These are phyloP conservation scores for Tillandsia fasciculata DNA, from an alignment of 176 grass and related monocot species.

Conservation along the genomic window DNA sequence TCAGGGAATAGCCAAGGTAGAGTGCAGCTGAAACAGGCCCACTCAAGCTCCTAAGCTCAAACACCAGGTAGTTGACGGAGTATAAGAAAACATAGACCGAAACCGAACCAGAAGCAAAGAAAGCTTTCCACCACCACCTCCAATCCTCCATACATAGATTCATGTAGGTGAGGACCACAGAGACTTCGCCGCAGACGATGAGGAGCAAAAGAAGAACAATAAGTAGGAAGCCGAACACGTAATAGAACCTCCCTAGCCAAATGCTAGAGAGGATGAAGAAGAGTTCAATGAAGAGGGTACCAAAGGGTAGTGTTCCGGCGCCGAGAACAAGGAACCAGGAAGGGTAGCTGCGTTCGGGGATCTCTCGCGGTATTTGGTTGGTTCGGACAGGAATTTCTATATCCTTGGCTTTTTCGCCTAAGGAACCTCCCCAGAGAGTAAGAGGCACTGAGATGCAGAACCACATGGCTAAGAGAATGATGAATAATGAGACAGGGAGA, in stretches of 20 bases:
- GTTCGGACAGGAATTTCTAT: constrained; percentile 73
- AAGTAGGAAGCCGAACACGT: constrained; percentile 78
- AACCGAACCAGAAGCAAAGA: constrained; percentile 70
- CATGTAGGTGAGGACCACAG: constrained; percentile 77
- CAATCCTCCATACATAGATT: constrained; percentile 80
- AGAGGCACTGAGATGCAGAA: constrained; percentile 78
- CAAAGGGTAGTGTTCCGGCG: constrained; percentile 71
- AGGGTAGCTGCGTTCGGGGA: constrained; percentile 55
- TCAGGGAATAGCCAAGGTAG: constrained; percentile 70
- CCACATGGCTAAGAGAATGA: constrained; percentile 70
- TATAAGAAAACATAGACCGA: constrained; percentile 76
- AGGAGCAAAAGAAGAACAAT: constrained; percentile 57
- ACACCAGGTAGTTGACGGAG: constrained; percentile 74
- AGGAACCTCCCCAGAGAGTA: constrained; percentile 57
- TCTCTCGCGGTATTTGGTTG: constrained; percentile 76
- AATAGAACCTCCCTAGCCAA: constrained; percentile 85
- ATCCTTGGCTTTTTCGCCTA: constrained; percentile 47
- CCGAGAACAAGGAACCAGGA: constrained; percentile 84
- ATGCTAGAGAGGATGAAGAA: constrained; percentile 92
- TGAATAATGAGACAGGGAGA: constrained; percentile 70
- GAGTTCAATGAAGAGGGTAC: constrained; percentile 82
- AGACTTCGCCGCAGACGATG: constrained; percentile 70
- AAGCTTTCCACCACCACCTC: constrained; percentile 93
- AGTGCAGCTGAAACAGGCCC: constrained; percentile 59
- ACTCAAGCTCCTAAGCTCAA: constrained; percentile 74